Percentiles rank a stretch among this genome's conserved stretches.
These are phyloP conservation scores for Curvularia lunata DNA, from an alignment of 2,329 filamentous ascomycete genomes.

Conservation along the genomic window DNA sequence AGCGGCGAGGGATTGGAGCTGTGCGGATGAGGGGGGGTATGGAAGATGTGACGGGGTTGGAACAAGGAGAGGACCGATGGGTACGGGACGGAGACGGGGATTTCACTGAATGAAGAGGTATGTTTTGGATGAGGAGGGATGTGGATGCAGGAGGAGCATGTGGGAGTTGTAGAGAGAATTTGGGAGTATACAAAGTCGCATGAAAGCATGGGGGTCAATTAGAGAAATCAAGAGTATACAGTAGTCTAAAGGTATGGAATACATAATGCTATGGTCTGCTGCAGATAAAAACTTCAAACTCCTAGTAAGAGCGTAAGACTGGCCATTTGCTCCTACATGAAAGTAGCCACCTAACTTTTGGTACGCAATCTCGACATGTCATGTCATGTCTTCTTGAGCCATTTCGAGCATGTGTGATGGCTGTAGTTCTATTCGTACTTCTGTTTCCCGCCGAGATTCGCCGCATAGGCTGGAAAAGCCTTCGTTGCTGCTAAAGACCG, in stretches of 20 bases:
- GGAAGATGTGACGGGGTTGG: constrained; percentile 7
- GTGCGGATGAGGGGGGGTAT: constrained; percentile 9
- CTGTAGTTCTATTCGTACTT: neutral
- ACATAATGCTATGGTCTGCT: no score
- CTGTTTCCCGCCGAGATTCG: no score
- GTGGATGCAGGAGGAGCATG: no score
- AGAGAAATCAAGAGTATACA: no score
- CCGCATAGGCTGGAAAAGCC: neutral
- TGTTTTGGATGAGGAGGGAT: no score
- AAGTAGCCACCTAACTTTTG: neutral
- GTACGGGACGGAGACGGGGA: neutral
- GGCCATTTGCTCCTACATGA: no score
- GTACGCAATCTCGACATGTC: neutral
- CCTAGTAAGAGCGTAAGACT: no score
- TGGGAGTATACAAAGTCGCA: no score
- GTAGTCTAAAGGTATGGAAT: no score
- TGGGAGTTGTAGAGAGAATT: no score
- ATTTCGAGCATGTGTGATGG: neutral
- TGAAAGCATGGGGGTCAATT: no score
- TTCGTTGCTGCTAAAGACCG: neutral
- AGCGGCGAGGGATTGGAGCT: constrained; percentile 5
- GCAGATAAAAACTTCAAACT: no score
- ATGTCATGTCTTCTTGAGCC: neutral
- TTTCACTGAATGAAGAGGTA: neutral
- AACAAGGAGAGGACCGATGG: neutral